These are phyloP conservation scores for Cytospora mali DNA, from an alignment of 2,329 filamentous ascomycete genomes.

Conservation along the genomic window DNA sequence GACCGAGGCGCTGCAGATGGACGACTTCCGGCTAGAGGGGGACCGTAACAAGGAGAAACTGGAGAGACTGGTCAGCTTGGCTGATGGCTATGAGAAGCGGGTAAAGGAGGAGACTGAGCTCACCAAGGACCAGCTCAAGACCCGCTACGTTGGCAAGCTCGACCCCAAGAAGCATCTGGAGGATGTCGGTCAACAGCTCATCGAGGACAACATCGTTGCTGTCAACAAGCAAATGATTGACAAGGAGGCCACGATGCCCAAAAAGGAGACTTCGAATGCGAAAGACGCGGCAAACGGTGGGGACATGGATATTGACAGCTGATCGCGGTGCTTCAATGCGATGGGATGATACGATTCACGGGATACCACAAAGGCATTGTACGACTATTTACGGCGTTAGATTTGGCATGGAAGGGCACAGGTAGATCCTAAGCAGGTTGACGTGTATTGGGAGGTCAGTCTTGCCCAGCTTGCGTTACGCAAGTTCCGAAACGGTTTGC, in stretches of 20 bases:
- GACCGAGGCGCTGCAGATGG: constrained; percentile 97
- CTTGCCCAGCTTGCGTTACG: constrained; percentile 17
- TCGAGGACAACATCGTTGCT: constrained; percentile 98
- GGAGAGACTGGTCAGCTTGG: constrained; percentile 82
- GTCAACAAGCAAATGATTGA: constrained; percentile 99
- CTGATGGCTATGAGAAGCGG: constrained; percentile 97
- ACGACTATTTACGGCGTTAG: constrained; percentile 27
- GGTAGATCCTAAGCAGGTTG: constrained; percentile 24
- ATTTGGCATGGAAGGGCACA: constrained; percentile 23
- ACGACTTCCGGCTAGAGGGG: constrained; percentile 86
- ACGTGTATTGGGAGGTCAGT: constrained; percentile 13
- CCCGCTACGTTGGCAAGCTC: constrained; percentile 96
- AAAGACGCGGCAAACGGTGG: constrained; percentile 58
- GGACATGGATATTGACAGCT: constrained; percentile 69
- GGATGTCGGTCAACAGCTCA: constrained; percentile 92
- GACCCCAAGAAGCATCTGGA: constrained; percentile 99
- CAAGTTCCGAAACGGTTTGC: background rate
- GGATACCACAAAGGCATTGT: constrained; percentile 30
- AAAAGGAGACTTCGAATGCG: constrained; percentile 57
- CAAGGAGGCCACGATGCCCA: constrained; percentile 93
- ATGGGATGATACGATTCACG: constrained; percentile 23
- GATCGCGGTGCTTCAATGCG: constrained; percentile 42
- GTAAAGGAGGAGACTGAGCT: constrained; percentile 98
- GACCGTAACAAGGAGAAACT: constrained; percentile 85
- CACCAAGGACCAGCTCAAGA: constrained; percentile 97